These are phyloP conservation scores for Taphrina deformans DNA, from an alignment of 1,139 yeast species.

Conservation along the genomic window DNA sequence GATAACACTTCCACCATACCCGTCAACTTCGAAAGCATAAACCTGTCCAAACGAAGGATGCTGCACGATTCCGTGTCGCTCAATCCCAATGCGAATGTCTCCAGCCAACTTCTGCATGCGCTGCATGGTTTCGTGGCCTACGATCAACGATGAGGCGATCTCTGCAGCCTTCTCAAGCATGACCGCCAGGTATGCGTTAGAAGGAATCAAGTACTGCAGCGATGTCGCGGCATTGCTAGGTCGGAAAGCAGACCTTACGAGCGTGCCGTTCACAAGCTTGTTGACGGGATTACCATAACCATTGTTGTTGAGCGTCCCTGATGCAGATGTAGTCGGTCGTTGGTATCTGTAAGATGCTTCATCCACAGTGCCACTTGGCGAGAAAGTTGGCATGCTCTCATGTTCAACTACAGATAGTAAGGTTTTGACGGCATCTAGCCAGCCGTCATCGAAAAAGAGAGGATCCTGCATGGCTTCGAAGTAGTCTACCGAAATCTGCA, in stretches of 20 bases:
- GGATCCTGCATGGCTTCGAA: slow-evolving; percentile 55
- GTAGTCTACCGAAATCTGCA: slow-evolving; percentile 73
- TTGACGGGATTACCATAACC: slow-evolving; percentile 87
- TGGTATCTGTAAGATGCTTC: slow-evolving; percentile 64
- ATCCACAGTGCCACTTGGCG: slow-evolving; percentile 54
- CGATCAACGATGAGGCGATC: not conserved
- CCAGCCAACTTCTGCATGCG: slow-evolving; percentile 48
- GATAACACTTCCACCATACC: slow-evolving; percentile 68
- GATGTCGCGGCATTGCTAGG: slow-evolving; percentile 90
- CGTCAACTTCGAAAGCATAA: slow-evolving; percentile 86
- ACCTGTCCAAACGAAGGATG: slow-evolving; percentile 74
- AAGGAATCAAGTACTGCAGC: slow-evolving; percentile 79
- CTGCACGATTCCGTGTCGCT: slow-evolving; percentile 60
- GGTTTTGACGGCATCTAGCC: slow-evolving; percentile 63
- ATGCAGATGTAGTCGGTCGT: slow-evolving; percentile 62
- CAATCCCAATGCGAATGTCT: slow-evolving; percentile 58
- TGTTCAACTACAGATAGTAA: slow-evolving; percentile 58
- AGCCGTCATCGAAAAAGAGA: slow-evolving; percentile 55
- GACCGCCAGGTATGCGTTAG: slow-evolving; percentile 72
- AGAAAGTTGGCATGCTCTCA: slow-evolving; percentile 66
- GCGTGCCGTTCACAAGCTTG: slow-evolving; percentile 55
- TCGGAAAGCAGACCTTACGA: slow-evolving; percentile 80
- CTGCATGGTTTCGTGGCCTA: not conserved
- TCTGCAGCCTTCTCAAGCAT: slow-evolving; percentile 51
- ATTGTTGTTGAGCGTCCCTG: slow-evolving; percentile 74